Evolutionary conservation across 345 rosid genomes (phyloP), one percentile per base, ranked within the genome.

Genomic region (Litchi chinensis): DNA sequence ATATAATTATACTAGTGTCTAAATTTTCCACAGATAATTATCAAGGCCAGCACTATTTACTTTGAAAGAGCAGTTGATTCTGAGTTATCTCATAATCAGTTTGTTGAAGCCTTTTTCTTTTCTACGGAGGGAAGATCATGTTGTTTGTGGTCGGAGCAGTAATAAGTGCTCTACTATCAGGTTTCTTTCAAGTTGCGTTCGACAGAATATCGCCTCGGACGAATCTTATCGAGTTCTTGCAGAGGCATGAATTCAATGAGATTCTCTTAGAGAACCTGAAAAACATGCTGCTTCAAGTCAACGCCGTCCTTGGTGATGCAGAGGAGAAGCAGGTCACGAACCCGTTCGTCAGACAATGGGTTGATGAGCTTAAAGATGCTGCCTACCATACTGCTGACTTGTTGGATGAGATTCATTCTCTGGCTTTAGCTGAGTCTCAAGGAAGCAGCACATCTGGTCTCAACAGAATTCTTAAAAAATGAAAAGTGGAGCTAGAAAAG

Each of bases 301-400:
- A 74, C 16, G 77, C 48, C 0, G 70, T 81, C 10, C 40, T 84
- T 39, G 43, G 62, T 66, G 74, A 78, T 60, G 82, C 72, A 2
- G 77, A 74, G 62, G 63, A 16, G 56, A 81, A 78, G 76, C 72
- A 79, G n/a, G 68, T 75, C 12, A 50, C 72, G 0, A 67, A 81
- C 57, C 16, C 15, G 1, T 6, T 59, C 6, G 62, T 75, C 1
- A 59, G 28, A 41, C 19, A 6, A 6, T 84, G 82, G 86, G 4
- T 81, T 12, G 54, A 43, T 28, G 76, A 78, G 59, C 77, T 84
- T 65, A 73, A 74, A 67, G 69, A 78, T 60, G 76, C 76, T 1
- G 60, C 64, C 4, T 22, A 65, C 0, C 79, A 76, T 48, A 79
- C 80, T 37, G 78, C 59, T 40, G 63, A 73, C 64, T 54, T 83